phyloP scores from a whole-genome alignment of 2,329 filamentous ascomycete genomes.

The Colletotrichum higginsianum region DNA sequence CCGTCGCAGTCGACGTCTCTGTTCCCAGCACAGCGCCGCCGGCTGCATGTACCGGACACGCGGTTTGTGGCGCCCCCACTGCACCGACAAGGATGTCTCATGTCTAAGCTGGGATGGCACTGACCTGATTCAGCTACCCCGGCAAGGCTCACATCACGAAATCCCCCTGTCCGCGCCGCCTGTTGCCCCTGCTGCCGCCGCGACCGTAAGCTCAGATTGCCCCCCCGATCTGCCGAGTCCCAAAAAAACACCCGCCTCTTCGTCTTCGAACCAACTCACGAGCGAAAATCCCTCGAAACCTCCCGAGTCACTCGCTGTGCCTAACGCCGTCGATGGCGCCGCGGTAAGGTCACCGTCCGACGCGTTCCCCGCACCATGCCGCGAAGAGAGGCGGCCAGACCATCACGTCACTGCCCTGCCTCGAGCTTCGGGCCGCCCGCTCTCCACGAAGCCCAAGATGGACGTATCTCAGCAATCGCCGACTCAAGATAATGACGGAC shows the following conservation, averaged over 20 bases:
- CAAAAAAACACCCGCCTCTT: not conserved
- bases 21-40: constrained; percentile 26
- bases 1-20: not conserved
- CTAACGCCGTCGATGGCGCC: constrained; percentile 16
- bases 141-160: constrained; percentile 29
- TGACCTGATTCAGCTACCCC: constrained; percentile 38
- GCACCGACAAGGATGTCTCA: constrained; percentile 12
- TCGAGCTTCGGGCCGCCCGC: constrained; percentile 26
- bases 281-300: not conserved
- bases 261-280: not conserved
- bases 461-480: constrained; percentile 67
- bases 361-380: constrained; percentile 21
- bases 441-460: constrained; percentile 52
- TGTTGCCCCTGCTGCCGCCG: constrained; percentile 20
- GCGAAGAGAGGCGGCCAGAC: constrained; percentile 13
- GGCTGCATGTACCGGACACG: constrained; percentile 13
- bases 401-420: constrained; percentile 38
- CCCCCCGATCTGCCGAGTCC: constrained; percentile 11
- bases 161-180: constrained; percentile 21
- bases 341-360: constrained; percentile 13
- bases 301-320: not conserved
- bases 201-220: constrained; percentile 15
- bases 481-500: constrained; percentile 70
- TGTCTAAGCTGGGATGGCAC: constrained; percentile 35
- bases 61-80: constrained; percentile 31